These are phyloP conservation scores for Termitomyces sp. DNA, from an alignment of 768 basidiomycete species.

Conservation along the genomic window DNA sequence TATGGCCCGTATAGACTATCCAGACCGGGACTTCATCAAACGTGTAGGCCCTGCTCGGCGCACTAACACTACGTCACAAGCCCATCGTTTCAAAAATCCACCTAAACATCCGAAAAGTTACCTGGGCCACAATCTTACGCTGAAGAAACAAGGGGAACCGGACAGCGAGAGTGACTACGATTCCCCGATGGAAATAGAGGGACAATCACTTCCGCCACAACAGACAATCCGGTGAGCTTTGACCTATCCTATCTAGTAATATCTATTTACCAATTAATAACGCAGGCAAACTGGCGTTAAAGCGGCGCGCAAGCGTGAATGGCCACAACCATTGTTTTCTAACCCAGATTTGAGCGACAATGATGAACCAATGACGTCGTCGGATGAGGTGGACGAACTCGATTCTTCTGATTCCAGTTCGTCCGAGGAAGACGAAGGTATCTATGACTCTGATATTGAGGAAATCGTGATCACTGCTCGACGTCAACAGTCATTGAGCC, in stretches of 20 bases:
- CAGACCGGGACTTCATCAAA: slow-evolving; percentile 11
- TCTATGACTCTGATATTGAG: slow-evolving; percentile 3
- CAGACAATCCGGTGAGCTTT: not conserved
- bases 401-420: not conserved
- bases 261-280: not conserved
- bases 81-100: not conserved
- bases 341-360: slow-evolving; percentile 7
- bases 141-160: slow-evolving; percentile 6
- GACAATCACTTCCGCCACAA: not conserved
- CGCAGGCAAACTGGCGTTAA: slow-evolving; percentile 12
- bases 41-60: slow-evolving; percentile 9
- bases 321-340: slow-evolving; percentile 7
- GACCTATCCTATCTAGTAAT: not conserved
- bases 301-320: slow-evolving; percentile 18
- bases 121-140: slow-evolving; percentile 6
- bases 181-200: slow-evolving; percentile 10
- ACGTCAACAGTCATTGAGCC: slow-evolving; percentile 11
- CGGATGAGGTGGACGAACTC: slow-evolving; percentile 3
- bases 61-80: not conserved
- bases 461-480: slow-evolving; percentile 6
- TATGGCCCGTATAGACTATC: not conserved
- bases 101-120: slow-evolving; percentile 2
- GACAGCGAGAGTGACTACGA: slow-evolving; percentile 7
- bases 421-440: slow-evolving; percentile 2
- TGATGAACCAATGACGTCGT: not conserved